Evolutionary conservation across 495 filamentous ascomycete species (phyloP), one percentile per base, ranked within the genome.

Genomic region (Geopyxis carbonaria): DNA sequence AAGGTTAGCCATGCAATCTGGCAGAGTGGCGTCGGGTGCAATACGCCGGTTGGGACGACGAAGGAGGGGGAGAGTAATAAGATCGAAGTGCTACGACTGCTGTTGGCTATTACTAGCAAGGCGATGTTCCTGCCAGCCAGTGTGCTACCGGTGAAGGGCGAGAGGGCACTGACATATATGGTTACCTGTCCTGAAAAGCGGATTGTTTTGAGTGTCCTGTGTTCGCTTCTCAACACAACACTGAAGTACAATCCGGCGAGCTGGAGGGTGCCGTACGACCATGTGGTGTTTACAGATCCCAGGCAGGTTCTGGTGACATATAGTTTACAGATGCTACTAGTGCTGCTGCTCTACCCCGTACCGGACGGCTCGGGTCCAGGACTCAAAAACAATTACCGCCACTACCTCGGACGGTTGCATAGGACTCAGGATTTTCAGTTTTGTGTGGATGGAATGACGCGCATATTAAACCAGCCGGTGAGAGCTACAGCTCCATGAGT

Each of bases 351-450:
- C 2, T 99, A 99, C 57, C 83, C 91, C 7, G 78, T 93, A 34
- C 89, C 91, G 0, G 81, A 91, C 53, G 68, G 73, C 33, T 71
- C 16, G 6, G 49, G 59, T 35, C 58, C 64, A 4, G 62, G 67
- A 8, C 22, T 48, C 22, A 93, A 93, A 64, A 99, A 95, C 56
- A 81, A 75, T 51, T 93, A 85, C 57, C 78, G 86, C 7, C 81
- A 93, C 62, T 92, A 86, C 51, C 75, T 94, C 20, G 84, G 89
- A 25, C 69, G 87, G 33, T 58, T 99, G 34, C 89, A 99, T 59
- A 70, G 89, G 33, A 80, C 86, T 6, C 82, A 94, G 53, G 89
- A 99, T 54, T 95, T 99, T 59, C 89, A 99, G 58, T 95, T 95
- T 56, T 71, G 95, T 16, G 78, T 89, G 10, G 87, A 95, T 58